Evolutionary conservation across 129 eudicot species (phyloP), one percentile per base, ranked within the genome.

Genomic region (Flaveria sonorensis): DNA sequence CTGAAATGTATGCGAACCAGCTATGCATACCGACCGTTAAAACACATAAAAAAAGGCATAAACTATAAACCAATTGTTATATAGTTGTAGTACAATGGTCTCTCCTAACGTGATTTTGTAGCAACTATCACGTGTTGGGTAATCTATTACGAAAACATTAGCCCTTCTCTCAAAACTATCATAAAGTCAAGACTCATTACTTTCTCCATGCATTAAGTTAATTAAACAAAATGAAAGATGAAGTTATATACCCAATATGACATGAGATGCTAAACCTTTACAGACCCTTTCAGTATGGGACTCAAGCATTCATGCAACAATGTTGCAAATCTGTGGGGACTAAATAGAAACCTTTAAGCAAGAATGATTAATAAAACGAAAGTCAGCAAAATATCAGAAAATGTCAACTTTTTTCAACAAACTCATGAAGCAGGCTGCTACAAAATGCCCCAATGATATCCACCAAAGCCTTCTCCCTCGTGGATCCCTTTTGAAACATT

Each of bases 381-480:
- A 36, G 21, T 28, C 4, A 60, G 11, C 21, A 2, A 19, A 11
- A 36, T 6, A 45, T 6, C 10, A n/a, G 63, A 13, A 60, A 11
- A 76, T 32, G 16, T 84, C 65, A 90, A 93, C 98, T 94, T 94
- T 32, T 83, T 91, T 45, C 96, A n/a, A 91, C 87, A 87, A 94
- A 91, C 64, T 94, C 97, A 55, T 86, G 83, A 14, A 83, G 96
- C 45, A 94, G 45, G 79, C 79, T 86, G 85, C 81, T 81, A 68
- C 87, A 87, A 62, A 93, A 91, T 43, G 87, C 83, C 68, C 87
- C 92, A 36, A 89, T 89, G 15, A 91, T 87, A 43, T 86, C 80
- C 6, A 79, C 93, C 84, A 94, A 78, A 0, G 97, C 97, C 80
- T 87, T 87, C 87, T 91, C 97, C 83, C 98, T 86, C 7, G 96